phyloP scores from a whole-genome alignment of 164 flowering plant genomes.

The Liriodendron chinense region DNA sequence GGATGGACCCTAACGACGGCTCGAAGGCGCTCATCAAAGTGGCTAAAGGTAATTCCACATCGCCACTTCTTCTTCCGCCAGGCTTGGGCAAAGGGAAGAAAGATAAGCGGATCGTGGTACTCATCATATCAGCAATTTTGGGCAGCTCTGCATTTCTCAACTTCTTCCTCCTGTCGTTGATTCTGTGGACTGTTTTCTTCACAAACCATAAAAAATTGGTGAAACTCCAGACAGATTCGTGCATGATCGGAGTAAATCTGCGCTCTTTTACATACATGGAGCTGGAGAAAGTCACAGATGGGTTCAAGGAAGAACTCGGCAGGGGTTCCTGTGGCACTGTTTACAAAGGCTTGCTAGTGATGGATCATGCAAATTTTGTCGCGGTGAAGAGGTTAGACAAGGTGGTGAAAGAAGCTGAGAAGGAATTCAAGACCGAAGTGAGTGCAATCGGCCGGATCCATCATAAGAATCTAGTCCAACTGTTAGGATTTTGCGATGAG shows the following conservation, averaged over 20 bases:
- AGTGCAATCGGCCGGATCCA: slow-evolving; percentile 20
- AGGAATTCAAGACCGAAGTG: slow-evolving; percentile 24
- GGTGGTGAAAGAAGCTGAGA: slow-evolving; percentile 14
- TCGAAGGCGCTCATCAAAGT: slow-evolving; percentile 22
- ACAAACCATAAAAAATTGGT: background rate
- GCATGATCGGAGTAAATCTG: background rate
- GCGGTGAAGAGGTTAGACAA: slow-evolving; percentile 22
- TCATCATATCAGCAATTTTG: too few species aligned
- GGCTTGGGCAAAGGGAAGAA: background rate
- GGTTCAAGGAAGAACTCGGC: slow-evolving; percentile 17
- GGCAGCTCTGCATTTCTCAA: slow-evolving; percentile 5
- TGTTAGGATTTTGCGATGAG: slow-evolving; percentile 28
- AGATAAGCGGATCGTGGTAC: background rate
- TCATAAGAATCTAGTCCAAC: slow-evolving; percentile 23
- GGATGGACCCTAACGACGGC: background rate
- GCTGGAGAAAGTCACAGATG: slow-evolving; percentile 20
- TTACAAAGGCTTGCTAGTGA: slow-evolving; percentile 14
- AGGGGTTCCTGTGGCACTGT: slow-evolving; percentile 18
- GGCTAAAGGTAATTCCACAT: slow-evolving; percentile 2
- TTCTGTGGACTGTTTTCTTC: background rate
- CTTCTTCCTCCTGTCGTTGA: background rate
- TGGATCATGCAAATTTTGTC: background rate
- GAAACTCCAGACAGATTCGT: background rate
- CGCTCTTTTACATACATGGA: slow-evolving; percentile 18
- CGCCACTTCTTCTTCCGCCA: background rate